These are phyloP conservation scores for Sergeia podlipaevii DNA, from an alignment of 208 protist species.

Conservation along the genomic window DNA sequence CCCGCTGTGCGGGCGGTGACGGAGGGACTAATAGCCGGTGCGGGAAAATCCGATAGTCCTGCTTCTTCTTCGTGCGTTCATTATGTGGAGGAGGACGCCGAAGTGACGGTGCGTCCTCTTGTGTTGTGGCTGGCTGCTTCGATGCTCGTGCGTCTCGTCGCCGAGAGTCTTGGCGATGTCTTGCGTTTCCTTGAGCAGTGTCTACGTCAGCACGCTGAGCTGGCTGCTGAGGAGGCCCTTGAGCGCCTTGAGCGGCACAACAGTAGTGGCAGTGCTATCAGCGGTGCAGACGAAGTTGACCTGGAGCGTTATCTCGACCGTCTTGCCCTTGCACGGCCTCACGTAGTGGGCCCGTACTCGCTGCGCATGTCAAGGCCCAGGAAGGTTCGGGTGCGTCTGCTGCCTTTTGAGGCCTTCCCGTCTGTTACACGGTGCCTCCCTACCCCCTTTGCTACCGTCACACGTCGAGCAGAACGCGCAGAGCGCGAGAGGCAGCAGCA, in stretches of 20 bases:
- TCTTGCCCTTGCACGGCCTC: conserved; percentile 19
- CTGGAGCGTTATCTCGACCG: conserved; percentile 21
- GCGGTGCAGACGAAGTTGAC: conserved; percentile 20
- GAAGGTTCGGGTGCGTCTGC: conserved; percentile 60
- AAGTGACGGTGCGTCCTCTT: conserved; percentile 20
- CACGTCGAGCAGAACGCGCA: conserved; percentile 27
- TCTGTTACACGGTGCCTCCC: conserved; percentile 46
- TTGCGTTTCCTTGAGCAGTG: conserved; percentile 59
- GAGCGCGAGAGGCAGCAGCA: conserved; percentile 17
- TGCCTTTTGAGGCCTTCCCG: conserved; percentile 80
- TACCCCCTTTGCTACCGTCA: conserved; percentile 40
- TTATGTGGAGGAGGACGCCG: conserved; percentile 30
- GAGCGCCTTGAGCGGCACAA: not conserved
- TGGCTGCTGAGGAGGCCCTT: conserved; percentile 43
- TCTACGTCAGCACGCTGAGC: conserved; percentile 53
- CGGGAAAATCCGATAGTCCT: not conserved
- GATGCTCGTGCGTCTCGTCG: conserved; percentile 65
- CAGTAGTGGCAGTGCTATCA: not conserved
- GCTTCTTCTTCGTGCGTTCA: not conserved
- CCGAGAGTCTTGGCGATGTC: conserved; percentile 74
- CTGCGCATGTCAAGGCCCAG: conserved; percentile 34
- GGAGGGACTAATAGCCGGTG: conserved; percentile 9
- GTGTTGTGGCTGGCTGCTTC: conserved; percentile 65
- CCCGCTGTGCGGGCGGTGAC: conserved; percentile 28
- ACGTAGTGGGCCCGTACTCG: conserved; percentile 33